Percentiles rank a stretch among this genome's conserved stretches.
These are phyloP conservation scores for Alternaria solani DNA, from an alignment of 2,329 filamentous ascomycete species.

Conservation along the genomic window DNA sequence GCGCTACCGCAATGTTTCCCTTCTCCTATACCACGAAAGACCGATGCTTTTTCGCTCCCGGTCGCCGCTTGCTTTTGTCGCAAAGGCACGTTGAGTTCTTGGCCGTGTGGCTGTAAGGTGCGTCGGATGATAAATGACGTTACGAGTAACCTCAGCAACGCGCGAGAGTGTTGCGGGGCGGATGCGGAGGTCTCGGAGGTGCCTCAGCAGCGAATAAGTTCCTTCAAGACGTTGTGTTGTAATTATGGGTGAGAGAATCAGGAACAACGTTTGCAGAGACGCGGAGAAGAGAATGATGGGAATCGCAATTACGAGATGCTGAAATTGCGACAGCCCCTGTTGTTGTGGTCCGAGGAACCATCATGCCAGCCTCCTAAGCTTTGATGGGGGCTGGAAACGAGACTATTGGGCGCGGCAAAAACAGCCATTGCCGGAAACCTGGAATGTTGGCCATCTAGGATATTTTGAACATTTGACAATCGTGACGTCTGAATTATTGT, in stretches of 20 bases:
- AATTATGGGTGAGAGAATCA: background rate
- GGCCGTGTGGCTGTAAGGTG: conserved; percentile 12
- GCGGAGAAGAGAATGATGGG: background rate
- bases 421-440: conserved; percentile 8
- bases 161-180: conserved; percentile 18
- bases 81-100: background rate
- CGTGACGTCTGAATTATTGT: conserved; percentile 6
- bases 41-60: conserved; percentile 4
- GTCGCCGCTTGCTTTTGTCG: background rate
- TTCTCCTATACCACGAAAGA: background rate
- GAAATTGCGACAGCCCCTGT: conserved; percentile 13
- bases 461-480: background rate
- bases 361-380: conserved; percentile 7
- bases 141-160: conserved; percentile 16
- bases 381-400: conserved; percentile 12
- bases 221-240: conserved; percentile 2
- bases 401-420: conserved; percentile 16
- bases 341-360: conserved; percentile 16
- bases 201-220: background rate
- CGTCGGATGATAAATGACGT: conserved; percentile 24
- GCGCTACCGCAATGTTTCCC: conserved; percentile 15
- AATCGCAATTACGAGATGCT: conserved; percentile 3
- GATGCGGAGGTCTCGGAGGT: conserved; percentile 25
- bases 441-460: background rate
- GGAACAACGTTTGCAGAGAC: background rate